Conservation (phyloP, 1,139 yeast genomes). For the Hansenula lynferdii region DNA sequence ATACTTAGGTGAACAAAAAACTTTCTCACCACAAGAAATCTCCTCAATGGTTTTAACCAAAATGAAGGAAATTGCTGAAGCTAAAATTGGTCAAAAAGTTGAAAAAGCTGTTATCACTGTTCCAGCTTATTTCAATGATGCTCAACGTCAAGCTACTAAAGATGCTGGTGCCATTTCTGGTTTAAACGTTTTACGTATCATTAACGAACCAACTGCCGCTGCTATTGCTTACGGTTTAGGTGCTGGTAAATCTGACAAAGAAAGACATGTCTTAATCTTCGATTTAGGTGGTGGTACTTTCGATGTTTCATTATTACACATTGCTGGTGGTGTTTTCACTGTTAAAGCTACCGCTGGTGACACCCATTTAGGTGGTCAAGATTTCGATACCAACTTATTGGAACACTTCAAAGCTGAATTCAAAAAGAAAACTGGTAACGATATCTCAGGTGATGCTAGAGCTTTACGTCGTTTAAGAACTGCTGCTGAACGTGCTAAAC, state of each 20-base stretch:
- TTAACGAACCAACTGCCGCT: conserved; percentile 98
- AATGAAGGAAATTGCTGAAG: conserved; percentile 98
- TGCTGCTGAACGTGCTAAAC: conserved; percentile 99
- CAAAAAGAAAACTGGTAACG: conserved; percentile 95
- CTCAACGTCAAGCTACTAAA: conserved; percentile 98
- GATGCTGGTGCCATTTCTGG: conserved; percentile 99
- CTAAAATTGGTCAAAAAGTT: conserved; percentile 88
- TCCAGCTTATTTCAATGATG: conserved; percentile 97
- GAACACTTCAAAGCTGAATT: conserved; percentile 92
- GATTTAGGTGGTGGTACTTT: conserved; percentile 99
- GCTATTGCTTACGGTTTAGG: conserved; percentile 98
- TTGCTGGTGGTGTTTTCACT: conserved; percentile 99
- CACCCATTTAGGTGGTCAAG: conserved; percentile 99
- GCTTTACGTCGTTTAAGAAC: conserved; percentile 98
- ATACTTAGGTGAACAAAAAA: conserved; percentile 87
- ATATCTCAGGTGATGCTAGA: conserved; percentile 88
- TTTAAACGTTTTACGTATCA: conserved; percentile 92
- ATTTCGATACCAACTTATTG: conserved; percentile 94
- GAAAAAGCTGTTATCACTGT: conserved; percentile 95
- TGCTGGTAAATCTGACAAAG: conserved; percentile 85
- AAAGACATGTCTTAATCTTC: conserved; percentile 87
- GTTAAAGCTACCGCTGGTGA: conserved; percentile 99
- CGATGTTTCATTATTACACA: conserved; percentile 94
- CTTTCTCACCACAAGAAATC: conserved; percentile 95
- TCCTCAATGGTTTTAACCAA: conserved; percentile 94